Conservation (phyloP, 169 alveolate genomes). For the Plasmodium cynomolgi region DNA sequence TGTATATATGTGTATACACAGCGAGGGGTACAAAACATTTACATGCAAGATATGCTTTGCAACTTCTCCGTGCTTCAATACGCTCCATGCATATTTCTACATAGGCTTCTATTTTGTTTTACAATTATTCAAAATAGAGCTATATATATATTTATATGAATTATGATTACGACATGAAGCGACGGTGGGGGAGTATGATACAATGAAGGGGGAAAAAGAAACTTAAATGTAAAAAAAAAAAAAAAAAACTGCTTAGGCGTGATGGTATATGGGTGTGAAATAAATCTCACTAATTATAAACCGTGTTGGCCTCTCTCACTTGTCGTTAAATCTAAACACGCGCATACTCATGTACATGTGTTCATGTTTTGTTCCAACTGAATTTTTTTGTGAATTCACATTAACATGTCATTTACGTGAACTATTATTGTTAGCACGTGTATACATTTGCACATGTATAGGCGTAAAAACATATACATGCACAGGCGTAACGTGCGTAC, state of each 20-base stretch:
- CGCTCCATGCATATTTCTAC: neutral
- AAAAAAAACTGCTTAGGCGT: neutral
- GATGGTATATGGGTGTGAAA: neutral
- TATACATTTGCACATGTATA: constrained; percentile 13
- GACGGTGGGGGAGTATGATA: neutral
- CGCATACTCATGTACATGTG: neutral
- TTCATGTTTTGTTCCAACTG: neutral
- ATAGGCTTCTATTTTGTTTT: neutral
- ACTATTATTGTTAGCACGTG: neutral
- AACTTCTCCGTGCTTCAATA: constrained; percentile 5
- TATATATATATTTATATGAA: neutral
- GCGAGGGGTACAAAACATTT: constrained; percentile 16
- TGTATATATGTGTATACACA: constrained; percentile 13
- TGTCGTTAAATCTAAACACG: neutral
- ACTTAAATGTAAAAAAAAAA: neutral
- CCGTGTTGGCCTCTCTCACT: constrained; percentile 5
- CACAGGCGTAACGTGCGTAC: neutral
- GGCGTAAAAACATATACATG: neutral
- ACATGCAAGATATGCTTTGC: neutral
- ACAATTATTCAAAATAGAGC: constrained; percentile 26
- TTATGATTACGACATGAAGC: neutral
- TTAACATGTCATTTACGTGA: constrained; percentile 4
- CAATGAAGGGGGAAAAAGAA: neutral
- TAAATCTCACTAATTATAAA: neutral
- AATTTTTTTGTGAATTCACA: constrained; percentile 16